phyloP scores from a whole-genome alignment of 208 protist species.

The Leishmania braziliensis region DNA sequence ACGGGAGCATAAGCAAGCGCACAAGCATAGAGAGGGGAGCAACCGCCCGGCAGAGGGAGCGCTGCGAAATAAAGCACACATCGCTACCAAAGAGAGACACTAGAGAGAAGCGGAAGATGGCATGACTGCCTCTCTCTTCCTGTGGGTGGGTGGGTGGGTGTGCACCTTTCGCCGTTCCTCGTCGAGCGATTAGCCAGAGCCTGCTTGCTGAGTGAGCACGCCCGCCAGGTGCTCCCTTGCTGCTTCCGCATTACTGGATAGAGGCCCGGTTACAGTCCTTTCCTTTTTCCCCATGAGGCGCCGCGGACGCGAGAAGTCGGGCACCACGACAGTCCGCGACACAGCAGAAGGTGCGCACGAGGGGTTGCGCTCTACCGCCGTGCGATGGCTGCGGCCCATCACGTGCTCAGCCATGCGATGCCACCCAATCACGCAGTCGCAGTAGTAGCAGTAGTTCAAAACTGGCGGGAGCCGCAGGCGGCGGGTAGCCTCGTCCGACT shows the following conservation, averaged over 20 bases:
- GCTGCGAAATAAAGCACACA: background rate
- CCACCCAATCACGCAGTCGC: conserved; percentile 73
- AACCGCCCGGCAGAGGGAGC: background rate
- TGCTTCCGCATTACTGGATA: background rate
- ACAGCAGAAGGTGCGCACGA: conserved; percentile 35
- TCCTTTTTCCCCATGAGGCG: conserved; percentile 5
- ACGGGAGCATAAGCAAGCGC: background rate
- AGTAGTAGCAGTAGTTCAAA: conserved; percentile 85
- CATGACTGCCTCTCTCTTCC: no score
- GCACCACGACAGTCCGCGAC: conserved; percentile 25
- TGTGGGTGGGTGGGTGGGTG: no score
- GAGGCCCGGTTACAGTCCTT: background rate
- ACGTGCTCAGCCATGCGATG: conserved; percentile 77
- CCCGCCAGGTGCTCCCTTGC: background rate
- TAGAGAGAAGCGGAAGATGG: no score
- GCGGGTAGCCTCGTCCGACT: conserved; percentile 29
- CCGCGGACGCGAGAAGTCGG: conserved; percentile 34
- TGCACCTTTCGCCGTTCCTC: background rate
- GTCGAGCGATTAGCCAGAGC: background rate
- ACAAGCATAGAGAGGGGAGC: background rate
- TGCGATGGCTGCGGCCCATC: conserved; percentile 52
- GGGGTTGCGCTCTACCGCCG: conserved; percentile 36
- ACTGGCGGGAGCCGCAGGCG: conserved; percentile 62
- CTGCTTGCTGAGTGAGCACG: background rate
- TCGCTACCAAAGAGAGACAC: background rate